phyloP scores from a whole-genome alignment of 2,329 filamentous ascomycete genomes.

The Ascocoryne sarcoides region DNA sequence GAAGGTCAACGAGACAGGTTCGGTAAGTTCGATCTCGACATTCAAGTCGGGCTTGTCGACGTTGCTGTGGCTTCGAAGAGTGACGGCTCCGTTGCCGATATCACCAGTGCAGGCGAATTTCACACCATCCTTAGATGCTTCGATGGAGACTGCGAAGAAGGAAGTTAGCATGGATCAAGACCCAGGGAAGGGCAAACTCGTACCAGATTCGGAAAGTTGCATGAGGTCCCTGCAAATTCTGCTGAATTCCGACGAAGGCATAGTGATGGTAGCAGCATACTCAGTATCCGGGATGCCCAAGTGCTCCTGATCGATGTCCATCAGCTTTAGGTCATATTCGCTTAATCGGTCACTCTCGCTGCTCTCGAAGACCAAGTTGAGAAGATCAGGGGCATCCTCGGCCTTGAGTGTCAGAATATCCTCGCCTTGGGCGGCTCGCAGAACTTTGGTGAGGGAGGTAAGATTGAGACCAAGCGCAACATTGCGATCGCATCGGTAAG shows the following conservation, averaged over 20 bases:
- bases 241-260: conserved; percentile 86
- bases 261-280: conserved; percentile 81
- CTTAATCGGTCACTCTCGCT: conserved; percentile 79
- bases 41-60: conserved; percentile 82
- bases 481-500: conserved; percentile 97
- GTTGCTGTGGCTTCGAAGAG: conserved; percentile 78
- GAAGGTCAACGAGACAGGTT: conserved; percentile 91
- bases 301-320: conserved; percentile 99
- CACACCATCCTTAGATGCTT: conserved; percentile 93
- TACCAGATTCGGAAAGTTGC: conserved; percentile 92
- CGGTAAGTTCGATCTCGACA: conserved; percentile 81
- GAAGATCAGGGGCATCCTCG: conserved; percentile 88
- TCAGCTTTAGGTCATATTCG: conserved; percentile 99
- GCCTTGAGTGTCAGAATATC: conserved; percentile 96
- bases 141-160: conserved; percentile 66
- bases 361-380: conserved; percentile 95
- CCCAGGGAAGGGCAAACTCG: conserved; percentile 24
- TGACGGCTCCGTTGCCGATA: conserved; percentile 91
- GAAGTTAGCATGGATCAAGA: conserved; percentile 11
- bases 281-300: conserved; percentile 98
- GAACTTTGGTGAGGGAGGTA: conserved; percentile 90
- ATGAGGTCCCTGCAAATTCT: conserved; percentile 90
- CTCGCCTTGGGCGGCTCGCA: conserved; percentile 87
- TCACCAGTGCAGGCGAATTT: conserved; percentile 91
- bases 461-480: conserved; percentile 97